A percentile compares a stretch with the other conserved stretches of the same genome.
Evolutionary conservation across 2,329 filamentous ascomycete genomes (phyloP).

Genomic region (Metarhizium robertsii): DNA sequence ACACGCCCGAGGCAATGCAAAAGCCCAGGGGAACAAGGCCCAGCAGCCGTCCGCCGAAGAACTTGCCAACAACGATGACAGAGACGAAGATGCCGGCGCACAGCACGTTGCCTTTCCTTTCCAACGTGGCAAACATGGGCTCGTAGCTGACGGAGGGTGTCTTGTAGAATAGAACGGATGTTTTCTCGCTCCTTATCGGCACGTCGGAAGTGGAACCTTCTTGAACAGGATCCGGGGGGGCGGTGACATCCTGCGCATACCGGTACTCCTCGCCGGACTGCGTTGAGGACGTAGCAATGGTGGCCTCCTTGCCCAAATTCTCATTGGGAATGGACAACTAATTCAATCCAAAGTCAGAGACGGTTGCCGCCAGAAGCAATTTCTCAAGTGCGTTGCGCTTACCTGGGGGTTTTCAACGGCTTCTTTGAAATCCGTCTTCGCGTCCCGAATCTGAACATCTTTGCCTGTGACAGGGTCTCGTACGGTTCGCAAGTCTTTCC

Average conservation of each 20-base stretch:
- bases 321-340: conserved; percentile 81
- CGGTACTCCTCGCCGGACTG: conserved; percentile 77
- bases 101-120: conserved; percentile 63
- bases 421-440: conserved; percentile 59
- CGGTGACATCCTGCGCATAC: conserved; percentile 76
- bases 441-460: conserved; percentile 78
- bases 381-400: conserved; percentile 7
- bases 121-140: conserved; percentile 71
- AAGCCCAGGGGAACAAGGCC: conserved; percentile 66
- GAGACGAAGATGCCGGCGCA: conserved; percentile 61
- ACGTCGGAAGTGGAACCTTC: conserved; percentile 83
- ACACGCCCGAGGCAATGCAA: conserved; percentile 69
- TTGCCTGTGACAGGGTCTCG: conserved; percentile 84
- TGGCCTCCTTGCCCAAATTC: conserved; percentile 68
- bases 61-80: conserved; percentile 67
- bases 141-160: conserved; percentile 85
- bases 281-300: conserved; percentile 59
- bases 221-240: conserved; percentile 78
- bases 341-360: neutral
- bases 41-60: conserved; percentile 69
- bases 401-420: conserved; percentile 64
- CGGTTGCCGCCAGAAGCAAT: neutral
- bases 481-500: conserved; percentile 55
- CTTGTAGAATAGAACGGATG: conserved; percentile 90
- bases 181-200: conserved; percentile 92